Base-by-base conservation (phyloP, 768 basidiomycete species). In the Agrocybe pediades region DNA sequence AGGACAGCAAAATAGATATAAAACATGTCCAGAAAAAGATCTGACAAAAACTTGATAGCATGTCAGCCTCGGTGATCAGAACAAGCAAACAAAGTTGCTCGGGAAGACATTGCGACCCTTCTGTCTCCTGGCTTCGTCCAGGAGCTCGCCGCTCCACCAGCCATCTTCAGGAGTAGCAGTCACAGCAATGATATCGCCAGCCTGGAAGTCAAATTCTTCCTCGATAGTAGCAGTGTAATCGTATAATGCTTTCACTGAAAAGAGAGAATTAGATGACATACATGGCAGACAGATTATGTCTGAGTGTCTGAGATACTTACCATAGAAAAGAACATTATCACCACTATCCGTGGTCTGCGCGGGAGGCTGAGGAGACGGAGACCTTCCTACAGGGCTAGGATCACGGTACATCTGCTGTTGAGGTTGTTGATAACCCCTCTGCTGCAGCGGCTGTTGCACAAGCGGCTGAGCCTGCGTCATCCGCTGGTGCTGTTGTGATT, bases 131-230 rank as follows among this genome's bases (percentile, higher is more conserved):
- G 77, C 75, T 60, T 92, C 89, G 56, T 91, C 88, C n/a, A 92
- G 71, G 54, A 93, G 69, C 61, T 90, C 87, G 20, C 96, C 96
- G 51, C 86, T 90, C 96, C 95, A 98, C 96, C 96, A 98, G 1
- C 96, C 96, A 63, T 97, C 95, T 62, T 95, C 94, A 4, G 94
- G 94, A 6, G 94, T 96, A 19, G 86, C 81, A 0, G 92, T 95
- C 9, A 98, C 95, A 6, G 95, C 95, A 59, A 98, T 97, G 59
- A 97, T 91, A 70, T 98, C 96, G 2, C 90, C 92, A 19, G 86
- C 77, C 66, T 95, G 92, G 84, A 98, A 98, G 68, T 95, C 90
- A 68, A 98, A 98, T 72, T 98, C 96, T 65, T 95, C 93, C 1
- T 90, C 87, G 57, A 89, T 91, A 9, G 88, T 86, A 15, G 91